These are phyloP conservation scores for Ilyonectria robusta DNA, from an alignment of 2,329 filamentous ascomycete genomes.

Conservation along the genomic window DNA sequence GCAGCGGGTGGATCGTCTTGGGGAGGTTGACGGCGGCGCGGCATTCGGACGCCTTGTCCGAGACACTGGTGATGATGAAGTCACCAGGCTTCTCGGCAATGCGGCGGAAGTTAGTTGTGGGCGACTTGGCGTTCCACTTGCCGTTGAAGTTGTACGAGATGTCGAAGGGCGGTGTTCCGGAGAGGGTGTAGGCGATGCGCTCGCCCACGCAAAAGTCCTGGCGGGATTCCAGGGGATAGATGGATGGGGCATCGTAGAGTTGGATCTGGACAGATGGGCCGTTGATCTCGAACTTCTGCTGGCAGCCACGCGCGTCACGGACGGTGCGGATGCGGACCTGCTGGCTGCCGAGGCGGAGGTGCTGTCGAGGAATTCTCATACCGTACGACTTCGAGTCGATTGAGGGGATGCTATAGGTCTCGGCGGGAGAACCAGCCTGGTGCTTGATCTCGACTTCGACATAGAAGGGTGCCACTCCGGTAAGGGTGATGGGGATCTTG, in stretches of 20 bases:
- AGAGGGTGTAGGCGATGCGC: conserved; percentile 90
- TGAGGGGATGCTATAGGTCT: conserved; percentile 85
- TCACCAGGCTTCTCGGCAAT: conserved; percentile 92
- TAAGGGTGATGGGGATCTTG: conserved; percentile 87
- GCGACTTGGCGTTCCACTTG: conserved; percentile 82
- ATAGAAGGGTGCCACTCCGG: conserved; percentile 88
- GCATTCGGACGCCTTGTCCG: conserved; percentile 91
- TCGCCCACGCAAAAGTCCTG: conserved; percentile 96
- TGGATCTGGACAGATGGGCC: conserved; percentile 88
- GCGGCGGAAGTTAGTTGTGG: conserved; percentile 89
- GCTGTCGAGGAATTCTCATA: conserved; percentile 86
- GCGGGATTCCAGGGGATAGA: conserved; percentile 87
- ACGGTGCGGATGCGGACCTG: conserved; percentile 91
- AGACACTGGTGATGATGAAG: conserved; percentile 88
- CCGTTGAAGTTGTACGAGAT: conserved; percentile 93
- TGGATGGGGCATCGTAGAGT: conserved; percentile 92
- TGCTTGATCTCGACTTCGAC: conserved; percentile 96
- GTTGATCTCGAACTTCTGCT: conserved; percentile 79
- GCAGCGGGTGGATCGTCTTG: conserved; percentile 92
- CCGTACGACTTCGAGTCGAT: conserved; percentile 82
- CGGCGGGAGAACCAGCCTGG: conserved; percentile 82
- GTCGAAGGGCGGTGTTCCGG: conserved; percentile 92
- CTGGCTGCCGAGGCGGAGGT: conserved; percentile 90
- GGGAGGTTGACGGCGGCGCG: conserved; percentile 82
- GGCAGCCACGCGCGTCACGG: conserved; percentile 88